Base-by-base conservation (phyloP, 2,329 filamentous ascomycete species). In the Aspergillus sp. region DNA sequence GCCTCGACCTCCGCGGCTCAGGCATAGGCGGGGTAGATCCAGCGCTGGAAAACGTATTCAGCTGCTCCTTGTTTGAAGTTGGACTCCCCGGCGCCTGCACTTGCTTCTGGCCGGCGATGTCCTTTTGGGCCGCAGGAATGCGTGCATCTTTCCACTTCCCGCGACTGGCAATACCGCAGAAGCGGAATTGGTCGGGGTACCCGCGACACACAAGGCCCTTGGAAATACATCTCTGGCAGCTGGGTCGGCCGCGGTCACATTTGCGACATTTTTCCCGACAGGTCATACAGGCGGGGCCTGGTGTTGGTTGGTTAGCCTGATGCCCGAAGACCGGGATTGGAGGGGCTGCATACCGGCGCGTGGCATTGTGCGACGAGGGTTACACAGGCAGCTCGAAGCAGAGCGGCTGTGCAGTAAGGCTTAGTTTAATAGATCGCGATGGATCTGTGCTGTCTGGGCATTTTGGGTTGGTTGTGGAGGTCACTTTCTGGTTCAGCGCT, bases 201-300 rank as follows among this genome's bases (percentile, higher is more conserved):
- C 68, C 69, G 37, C 61, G 66, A 52, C 70, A 73, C 45, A 68
- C 54, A 15, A 71, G 57, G 34, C 70, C 70, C 48, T 70, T 73
- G 11, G 62, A 64, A 15, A 69, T 60, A 42, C 70, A 73, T 22
- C 70, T 64, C 52, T 66, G 64, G 42, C 70, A 73, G 15, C 59
- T 61, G 4, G 70, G 70, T n/a, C 68, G 64, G 20, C 57, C 61
- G 2, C 69, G 69, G 51, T 73, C 70, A 50, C 70, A 73, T 60
- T 64, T 65, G 17, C 70, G 68, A 42, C 67, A 71, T 54, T 73
- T 73, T 55, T 72, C 66, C 56, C 70, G 65, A 52, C 70, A 73
- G 56, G 70, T 73, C 56, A 68, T 55, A 56, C 70, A 73, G 42
- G 70, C 70, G 20, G 70, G 66, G 47, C 65, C 70, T 71, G 20